Base-by-base conservation (phyloP, 345 rosid genomes). In the Syzygium aqueum region DNA sequence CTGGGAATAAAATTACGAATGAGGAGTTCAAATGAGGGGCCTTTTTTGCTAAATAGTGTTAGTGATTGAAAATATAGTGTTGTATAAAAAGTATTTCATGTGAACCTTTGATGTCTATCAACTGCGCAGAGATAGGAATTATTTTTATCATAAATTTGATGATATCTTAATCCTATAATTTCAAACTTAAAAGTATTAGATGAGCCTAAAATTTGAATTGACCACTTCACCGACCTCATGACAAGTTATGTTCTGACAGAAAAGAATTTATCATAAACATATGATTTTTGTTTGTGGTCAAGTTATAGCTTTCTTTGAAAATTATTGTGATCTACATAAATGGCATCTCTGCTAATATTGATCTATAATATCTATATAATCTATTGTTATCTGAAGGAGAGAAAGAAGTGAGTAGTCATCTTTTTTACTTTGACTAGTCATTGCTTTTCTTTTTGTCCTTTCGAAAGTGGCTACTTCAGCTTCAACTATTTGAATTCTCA, bases 11-110 rank as follows among this genome's bases (percentile, higher is more conserved):
- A 25, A 23, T 57, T 57, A 57, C 14, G n/a, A 11, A 9, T 2
- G n/a, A 56, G 23, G 5, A 23, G 13, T 4, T 9, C 5, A 56
- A 56, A 56, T 56, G 0, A 10, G 0, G 4, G 12, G 6, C 23
- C 23, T 9, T 57, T 9, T 57, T 9, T 25, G 14, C 28, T 57
- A 53, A 53, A 17, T 53, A 6, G 2, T 2, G 23, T 53, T 53
- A 53, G 56, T 53, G 23, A 19, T 53, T 53, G 1, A 53, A 19
- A 53, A 19, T 53, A 2, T 0, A 19, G 23, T 53, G 9, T 22
- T 53, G 23, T 1, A 2, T 19, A 53, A 54, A 54, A 54, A 54
- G 40, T 21, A 21, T 54, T 21, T 54, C 27, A 54, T 22, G 59
- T 22, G 25, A 54, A 54, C 59, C 25, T 21, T 3, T 54, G 59